A percentile compares a stretch with the other conserved stretches of the same genome.
phyloP scores from a whole-genome alignment of 176 grass and related monocot species.

The Rhipidocladum racemiflorum region DNA sequence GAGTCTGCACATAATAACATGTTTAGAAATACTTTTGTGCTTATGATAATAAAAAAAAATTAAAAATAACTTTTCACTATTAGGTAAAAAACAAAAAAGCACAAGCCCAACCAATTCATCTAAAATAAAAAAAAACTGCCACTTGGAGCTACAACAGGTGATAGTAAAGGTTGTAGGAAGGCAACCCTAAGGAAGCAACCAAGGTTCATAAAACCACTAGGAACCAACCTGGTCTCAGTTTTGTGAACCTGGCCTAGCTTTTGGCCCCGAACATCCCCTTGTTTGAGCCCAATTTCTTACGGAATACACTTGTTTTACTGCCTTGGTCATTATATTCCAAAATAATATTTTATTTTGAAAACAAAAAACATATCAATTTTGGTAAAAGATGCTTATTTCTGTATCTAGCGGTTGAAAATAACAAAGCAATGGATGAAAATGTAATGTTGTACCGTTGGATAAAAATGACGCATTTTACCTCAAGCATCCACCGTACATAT shows the following conservation, averaged over 20 bases:
- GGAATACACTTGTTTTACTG: background rate
- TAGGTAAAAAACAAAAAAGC: background rate
- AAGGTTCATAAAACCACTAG: background rate
- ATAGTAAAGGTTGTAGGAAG: background rate
- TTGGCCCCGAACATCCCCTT: too few relatives aligned
- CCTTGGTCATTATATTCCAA: background rate
- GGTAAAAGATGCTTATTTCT: background rate
- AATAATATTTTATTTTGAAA: background rate
- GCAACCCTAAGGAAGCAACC: background rate
- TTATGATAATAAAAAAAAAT: background rate
- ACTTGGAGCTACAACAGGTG: background rate
- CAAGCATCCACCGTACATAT: constrained; percentile 73
- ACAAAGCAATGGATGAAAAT: background rate
- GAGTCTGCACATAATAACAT: constrained; percentile 22
- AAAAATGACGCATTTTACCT: constrained; percentile 26
- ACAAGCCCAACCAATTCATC: background rate
- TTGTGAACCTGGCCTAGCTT: background rate
- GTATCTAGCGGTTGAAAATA: too few relatives aligned
- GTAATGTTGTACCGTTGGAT: background rate
- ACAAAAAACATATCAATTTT: background rate
- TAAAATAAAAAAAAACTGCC: background rate
- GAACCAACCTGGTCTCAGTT: background rate
- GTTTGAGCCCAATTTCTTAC: background rate
- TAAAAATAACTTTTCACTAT: background rate
- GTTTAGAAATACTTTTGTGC: background rate